A percentile compares a stretch with the other conserved stretches of the same genome.
These are phyloP conservation scores for Cynara cardunculus DNA, from an alignment of 129 eudicot genomes.

Conservation along the genomic window DNA sequence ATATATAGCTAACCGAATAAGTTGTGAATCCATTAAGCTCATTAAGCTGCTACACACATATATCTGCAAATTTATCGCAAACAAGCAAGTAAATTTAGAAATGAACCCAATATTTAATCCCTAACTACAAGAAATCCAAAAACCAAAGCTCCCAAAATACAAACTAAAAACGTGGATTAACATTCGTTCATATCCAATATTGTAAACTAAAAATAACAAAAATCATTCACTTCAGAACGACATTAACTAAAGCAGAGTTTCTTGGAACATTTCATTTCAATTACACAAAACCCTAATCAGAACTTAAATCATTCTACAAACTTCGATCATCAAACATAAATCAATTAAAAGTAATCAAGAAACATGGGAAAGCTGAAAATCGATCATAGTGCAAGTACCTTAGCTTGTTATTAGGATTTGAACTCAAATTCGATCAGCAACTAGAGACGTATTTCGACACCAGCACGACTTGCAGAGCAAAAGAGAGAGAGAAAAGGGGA, in stretches of 20 bases:
- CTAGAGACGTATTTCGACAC: not conserved
- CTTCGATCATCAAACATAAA: not conserved
- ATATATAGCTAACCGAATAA: no score
- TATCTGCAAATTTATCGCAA: not conserved
- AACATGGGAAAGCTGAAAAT: not conserved
- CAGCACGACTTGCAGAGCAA: slow-evolving; percentile 4
- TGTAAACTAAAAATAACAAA: not conserved
- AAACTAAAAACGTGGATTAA: not conserved
- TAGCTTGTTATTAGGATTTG: not conserved
- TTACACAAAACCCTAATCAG: slow-evolving; percentile 7
- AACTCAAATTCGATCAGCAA: slow-evolving; percentile 1
- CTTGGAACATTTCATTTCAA: not conserved
- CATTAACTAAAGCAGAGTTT: not conserved
- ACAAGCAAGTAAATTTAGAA: not conserved
- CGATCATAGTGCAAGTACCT: not conserved
- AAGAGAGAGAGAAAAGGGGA: not conserved
- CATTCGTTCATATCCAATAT: not conserved
- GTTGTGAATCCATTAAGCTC: no score
- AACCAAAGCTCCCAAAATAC: not conserved
- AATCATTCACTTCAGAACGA: not conserved
- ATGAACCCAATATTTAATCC: not conserved
- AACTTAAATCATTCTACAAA: not conserved
- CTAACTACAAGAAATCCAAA: not conserved
- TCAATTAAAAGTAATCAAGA: not conserved
- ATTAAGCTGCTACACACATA: no score